A percentile compares a stretch with the other conserved stretches of the same genome.
Conservation (phyloP, 495 filamentous ascomycete genomes). For the Aspergillus nanangensis region DNA sequence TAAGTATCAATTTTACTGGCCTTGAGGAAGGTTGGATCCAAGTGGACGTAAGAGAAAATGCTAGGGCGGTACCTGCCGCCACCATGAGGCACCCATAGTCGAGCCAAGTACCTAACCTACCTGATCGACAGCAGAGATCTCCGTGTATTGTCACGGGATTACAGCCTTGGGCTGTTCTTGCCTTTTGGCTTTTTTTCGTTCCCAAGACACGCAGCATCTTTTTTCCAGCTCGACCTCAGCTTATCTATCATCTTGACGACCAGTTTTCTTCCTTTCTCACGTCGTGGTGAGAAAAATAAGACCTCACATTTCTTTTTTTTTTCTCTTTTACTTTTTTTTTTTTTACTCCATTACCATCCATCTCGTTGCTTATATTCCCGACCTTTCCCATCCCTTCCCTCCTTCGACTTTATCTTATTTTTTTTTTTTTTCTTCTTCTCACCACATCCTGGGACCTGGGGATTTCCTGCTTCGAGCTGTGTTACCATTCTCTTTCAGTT, state of each 20-base stretch:
- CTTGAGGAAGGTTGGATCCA: no score
- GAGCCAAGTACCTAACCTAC: conserved; percentile 8
- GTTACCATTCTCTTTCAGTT: conserved; percentile 12
- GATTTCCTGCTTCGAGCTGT: conserved; percentile 7
- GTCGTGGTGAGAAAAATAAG: neutral
- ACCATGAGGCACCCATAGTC: conserved; percentile 2
- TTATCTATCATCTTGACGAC: conserved; percentile 15
- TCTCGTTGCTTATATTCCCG: conserved; percentile 11
- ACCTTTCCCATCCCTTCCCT: conserved; percentile 7
- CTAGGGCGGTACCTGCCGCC: conserved; percentile 6
- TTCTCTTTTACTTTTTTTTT: conserved; percentile 9
- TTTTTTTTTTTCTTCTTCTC: conserved; percentile 6
- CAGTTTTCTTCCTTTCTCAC: neutral
- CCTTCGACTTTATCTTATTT: conserved; percentile 10
- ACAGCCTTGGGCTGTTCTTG: neutral
- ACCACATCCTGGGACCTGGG: neutral
- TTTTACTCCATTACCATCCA: conserved; percentile 11
- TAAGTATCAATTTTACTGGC: neutral
- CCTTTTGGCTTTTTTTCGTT: neutral
- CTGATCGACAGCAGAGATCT: conserved; percentile 19
- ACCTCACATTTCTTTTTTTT: conserved; percentile 10
- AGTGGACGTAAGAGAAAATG: neutral
- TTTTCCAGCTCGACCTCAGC: conserved; percentile 18
- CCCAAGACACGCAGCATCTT: conserved; percentile 19
- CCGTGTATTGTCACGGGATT: conserved; percentile 10